A percentile compares a stretch with the other conserved stretches of the same genome.
Evolutionary conservation across 202 grass and related monocot genomes (phyloP).

Genomic region (Zizania palustris): DNA sequence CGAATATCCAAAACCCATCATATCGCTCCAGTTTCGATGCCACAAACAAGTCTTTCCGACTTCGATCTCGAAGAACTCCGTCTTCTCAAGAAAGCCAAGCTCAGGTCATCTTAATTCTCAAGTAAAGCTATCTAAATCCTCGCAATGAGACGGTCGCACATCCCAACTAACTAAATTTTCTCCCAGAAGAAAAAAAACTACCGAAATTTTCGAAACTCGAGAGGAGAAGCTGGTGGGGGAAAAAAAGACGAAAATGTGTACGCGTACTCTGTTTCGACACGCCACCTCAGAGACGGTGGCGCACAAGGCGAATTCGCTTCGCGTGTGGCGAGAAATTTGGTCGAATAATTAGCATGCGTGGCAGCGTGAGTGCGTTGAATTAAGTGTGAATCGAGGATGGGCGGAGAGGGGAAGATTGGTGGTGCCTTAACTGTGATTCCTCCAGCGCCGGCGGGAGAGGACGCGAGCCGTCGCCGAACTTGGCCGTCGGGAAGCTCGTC

Average conservation of each 20-base stretch:
- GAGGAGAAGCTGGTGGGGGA: no score
- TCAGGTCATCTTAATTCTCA: not conserved
- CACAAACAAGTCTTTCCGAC: not conserved
- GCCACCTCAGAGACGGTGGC: not conserved
- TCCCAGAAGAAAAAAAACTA: no score
- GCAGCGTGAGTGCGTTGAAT: not conserved
- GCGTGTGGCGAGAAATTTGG: not conserved
- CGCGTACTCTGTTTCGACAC: not conserved
- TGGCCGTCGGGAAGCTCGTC: conserved; percentile 65
- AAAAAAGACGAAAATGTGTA: not conserved
- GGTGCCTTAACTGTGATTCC: conserved; percentile 49
- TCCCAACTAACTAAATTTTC: not conserved
- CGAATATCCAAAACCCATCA: not conserved
- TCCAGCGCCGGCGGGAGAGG: conserved; percentile 19
- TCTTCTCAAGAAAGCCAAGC: not conserved
- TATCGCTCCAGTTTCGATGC: not conserved
- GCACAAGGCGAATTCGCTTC: not conserved
- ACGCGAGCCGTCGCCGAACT: conserved; percentile 44
- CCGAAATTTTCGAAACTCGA: no score
- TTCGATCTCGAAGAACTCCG: not conserved
- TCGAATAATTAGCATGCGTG: not conserved
- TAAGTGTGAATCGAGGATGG: not conserved
- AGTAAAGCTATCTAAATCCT: not conserved
- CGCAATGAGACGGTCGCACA: not conserved
- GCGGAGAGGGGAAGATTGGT: not conserved